These are phyloP conservation scores for Epichloe coenophiala DNA, from an alignment of 2,329 filamentous ascomycete species.

Conservation along the genomic window DNA sequence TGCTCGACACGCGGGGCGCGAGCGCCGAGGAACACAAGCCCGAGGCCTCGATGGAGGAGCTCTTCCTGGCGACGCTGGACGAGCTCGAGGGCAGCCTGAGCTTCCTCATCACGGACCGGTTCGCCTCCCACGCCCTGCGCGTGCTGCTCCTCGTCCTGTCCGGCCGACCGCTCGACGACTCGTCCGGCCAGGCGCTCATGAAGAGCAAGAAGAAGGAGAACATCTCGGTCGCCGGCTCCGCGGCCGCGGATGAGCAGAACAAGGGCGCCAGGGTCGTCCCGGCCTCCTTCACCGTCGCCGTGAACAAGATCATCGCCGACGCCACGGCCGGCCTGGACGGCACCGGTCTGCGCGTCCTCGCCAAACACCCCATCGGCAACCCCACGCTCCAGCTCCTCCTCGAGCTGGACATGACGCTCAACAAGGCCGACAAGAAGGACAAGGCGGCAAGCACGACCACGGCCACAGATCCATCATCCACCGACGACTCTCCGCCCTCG, in stretches of 20 bases:
- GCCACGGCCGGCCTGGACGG: constrained; percentile 63
- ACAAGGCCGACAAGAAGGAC: constrained; percentile 27
- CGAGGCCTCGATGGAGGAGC: constrained; percentile 60
- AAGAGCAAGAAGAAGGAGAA: constrained; percentile 91
- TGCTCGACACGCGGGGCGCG: constrained; percentile 29
- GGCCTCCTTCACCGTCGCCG: constrained; percentile 59
- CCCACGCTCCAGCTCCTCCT: constrained; percentile 85
- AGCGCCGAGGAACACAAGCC: constrained; percentile 31
- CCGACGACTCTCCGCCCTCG: too few species aligned
- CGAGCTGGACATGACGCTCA: constrained; percentile 68
- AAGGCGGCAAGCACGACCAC: neutral
- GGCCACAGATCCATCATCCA: neutral
- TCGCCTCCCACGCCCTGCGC: constrained; percentile 81
- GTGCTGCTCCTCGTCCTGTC: constrained; percentile 77
- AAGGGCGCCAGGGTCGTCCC: constrained; percentile 49
- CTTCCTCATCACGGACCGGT: constrained; percentile 72
- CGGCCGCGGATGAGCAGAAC: constrained; percentile 33
- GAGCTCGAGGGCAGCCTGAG: constrained; percentile 79
- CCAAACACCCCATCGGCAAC: constrained; percentile 81
- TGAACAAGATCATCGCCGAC: constrained; percentile 71
- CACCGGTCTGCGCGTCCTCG: constrained; percentile 68
- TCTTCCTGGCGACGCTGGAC: constrained; percentile 71
- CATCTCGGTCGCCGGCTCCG: constrained; percentile 46
- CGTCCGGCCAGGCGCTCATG: constrained; percentile 57
- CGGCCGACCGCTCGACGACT: constrained; percentile 62